phyloP scores from a whole-genome alignment of 805 yeast genomes.

The Yamadazyma ubonensis region DNA sequence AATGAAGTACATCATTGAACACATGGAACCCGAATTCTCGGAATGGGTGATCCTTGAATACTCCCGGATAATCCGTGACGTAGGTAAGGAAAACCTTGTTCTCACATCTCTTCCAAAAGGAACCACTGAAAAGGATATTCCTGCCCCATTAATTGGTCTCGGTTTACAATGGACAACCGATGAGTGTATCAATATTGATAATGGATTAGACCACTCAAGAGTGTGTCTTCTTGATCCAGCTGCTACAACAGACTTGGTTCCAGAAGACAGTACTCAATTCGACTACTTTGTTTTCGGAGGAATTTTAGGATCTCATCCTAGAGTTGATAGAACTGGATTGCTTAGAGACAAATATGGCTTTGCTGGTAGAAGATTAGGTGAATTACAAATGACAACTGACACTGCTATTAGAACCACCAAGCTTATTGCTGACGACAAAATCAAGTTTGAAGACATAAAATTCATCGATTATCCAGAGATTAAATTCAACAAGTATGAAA shows the following conservation, averaged over 20 bases:
- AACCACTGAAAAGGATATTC: conserved; percentile 63
- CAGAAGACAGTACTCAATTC: conserved; percentile 62
- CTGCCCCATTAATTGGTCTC: conserved; percentile 53
- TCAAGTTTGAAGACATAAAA: conserved; percentile 65
- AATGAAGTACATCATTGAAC: conserved; percentile 93
- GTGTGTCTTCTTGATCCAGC: conserved; percentile 90
- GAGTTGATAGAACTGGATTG: conserved; percentile 91
- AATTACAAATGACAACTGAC: conserved; percentile 94
- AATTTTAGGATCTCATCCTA: conserved; percentile 90
- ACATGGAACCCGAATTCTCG: conserved; percentile 96
- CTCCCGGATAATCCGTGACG: conserved; percentile 74
- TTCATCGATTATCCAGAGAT: conserved; percentile 95
- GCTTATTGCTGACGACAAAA: conserved; percentile 60
- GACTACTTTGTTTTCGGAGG: conserved; percentile 97
- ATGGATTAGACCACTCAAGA: conserved; percentile 44
- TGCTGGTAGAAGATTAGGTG: conserved; percentile 83
- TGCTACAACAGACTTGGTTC: conserved; percentile 70
- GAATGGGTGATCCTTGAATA: conserved; percentile 94
- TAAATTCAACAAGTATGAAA: conserved; percentile 80
- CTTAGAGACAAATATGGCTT: conserved; percentile 78
- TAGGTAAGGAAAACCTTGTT: conserved; percentile 72
- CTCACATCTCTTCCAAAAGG: conserved; percentile 71
- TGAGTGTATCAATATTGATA: conserved; percentile 59
- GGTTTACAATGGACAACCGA: conserved; percentile 81
- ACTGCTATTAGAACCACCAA: conserved; percentile 95